Conservation (phyloP, 2,329 filamentous ascomycete genomes). For the Talaromyces funiculosus region DNA sequence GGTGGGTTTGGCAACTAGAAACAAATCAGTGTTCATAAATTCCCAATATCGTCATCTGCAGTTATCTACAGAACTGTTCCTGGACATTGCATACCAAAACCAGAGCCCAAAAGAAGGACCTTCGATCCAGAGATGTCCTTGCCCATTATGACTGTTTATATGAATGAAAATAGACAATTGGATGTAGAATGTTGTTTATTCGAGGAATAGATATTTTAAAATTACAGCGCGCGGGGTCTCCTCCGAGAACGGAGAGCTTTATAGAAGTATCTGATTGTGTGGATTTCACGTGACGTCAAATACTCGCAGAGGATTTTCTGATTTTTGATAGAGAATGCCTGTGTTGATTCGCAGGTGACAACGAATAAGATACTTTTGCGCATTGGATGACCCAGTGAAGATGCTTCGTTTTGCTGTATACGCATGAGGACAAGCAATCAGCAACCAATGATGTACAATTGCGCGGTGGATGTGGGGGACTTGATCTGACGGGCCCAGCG, state of each 20-base stretch:
- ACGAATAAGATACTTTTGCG: constrained; percentile 11
- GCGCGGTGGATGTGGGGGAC: constrained; percentile 1
- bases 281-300: constrained; percentile 2
- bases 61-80: background rate
- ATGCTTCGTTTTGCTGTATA: background rate
- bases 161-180: background rate
- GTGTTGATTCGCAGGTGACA: background rate
- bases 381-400: background rate
- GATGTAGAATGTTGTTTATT: background rate
- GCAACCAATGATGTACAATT: constrained; percentile 4
- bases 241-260: constrained; percentile 13
- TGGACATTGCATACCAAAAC: constrained; percentile 27
- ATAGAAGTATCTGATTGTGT: background rate
- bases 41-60: background rate
- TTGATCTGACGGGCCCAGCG: background rate
- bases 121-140: constrained; percentile 35
- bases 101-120: constrained; percentile 35
- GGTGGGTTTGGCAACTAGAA: constrained; percentile 55
- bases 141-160: constrained; percentile 24
- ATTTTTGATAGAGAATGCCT: background rate
- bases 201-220: background rate
- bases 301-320: background rate
- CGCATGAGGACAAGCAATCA: background rate
- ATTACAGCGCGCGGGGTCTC: constrained; percentile 5
- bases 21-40: background rate